These are phyloP conservation scores for Lanzia echinophila DNA, from an alignment of 2,329 filamentous ascomycete genomes.

Conservation along the genomic window DNA sequence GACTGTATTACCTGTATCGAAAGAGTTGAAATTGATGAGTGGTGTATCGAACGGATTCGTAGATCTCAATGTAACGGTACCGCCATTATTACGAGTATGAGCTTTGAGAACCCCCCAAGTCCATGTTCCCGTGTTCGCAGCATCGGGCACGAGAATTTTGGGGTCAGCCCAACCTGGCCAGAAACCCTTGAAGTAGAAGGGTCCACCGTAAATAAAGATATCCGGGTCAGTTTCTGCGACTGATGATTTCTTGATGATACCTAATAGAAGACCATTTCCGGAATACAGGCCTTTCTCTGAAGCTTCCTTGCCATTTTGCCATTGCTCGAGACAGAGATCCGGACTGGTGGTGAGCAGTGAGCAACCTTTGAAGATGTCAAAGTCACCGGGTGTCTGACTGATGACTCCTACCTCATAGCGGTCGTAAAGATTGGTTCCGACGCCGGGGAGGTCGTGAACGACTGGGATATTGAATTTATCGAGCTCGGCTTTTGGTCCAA, in stretches of 20 bases:
- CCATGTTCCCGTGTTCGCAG: conserved; percentile 28
- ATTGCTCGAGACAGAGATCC: conserved; percentile 33
- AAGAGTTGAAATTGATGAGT: conserved; percentile 56
- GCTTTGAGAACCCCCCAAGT: conserved; percentile 38
- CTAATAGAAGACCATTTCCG: background rate
- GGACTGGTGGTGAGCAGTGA: conserved; percentile 28
- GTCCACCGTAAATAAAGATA: conserved; percentile 13
- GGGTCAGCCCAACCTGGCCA: conserved; percentile 28
- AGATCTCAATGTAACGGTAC: conserved; percentile 54
- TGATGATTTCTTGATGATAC: background rate
- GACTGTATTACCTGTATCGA: conserved; percentile 26
- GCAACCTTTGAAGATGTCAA: conserved; percentile 32
- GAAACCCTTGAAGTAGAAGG: conserved; percentile 21
- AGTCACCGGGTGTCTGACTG: conserved; percentile 36
- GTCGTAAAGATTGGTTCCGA: conserved; percentile 54
- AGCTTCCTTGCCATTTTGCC: conserved; percentile 10
- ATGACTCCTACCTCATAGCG: conserved; percentile 42
- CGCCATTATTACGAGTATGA: conserved; percentile 54
- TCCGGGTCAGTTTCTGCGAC: background rate
- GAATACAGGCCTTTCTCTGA: background rate
- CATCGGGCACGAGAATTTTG: conserved; percentile 34
- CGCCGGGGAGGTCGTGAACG: conserved; percentile 52
- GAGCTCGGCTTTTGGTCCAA: conserved; percentile 36
- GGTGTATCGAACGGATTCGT: conserved; percentile 58
- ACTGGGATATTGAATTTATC: conserved; percentile 40